These are phyloP conservation scores for Kappamyces sp. DNA, from an alignment of 192 early-diverging fungal species.

Conservation along the genomic window DNA sequence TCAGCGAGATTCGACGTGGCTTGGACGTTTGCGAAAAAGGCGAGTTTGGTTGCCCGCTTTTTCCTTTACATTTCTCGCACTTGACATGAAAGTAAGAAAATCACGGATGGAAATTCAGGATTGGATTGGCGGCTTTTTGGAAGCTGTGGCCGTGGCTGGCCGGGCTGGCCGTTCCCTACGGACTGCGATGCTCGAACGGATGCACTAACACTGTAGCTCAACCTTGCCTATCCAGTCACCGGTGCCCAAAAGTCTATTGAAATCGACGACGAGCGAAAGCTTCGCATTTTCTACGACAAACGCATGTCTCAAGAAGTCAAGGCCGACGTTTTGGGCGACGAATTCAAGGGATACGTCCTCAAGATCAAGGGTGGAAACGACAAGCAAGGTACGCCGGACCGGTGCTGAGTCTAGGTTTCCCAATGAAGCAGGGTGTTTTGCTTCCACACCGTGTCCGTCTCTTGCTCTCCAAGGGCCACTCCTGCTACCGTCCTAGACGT, in stretches of 20 bases:
- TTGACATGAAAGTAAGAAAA: too few relatives aligned
- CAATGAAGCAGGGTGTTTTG: constrained; percentile 99
- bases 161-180: too few relatives aligned
- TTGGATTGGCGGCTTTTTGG: too few relatives aligned
- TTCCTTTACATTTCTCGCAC: too few relatives aligned
- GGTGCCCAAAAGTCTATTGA: constrained; percentile 98
- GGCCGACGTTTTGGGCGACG: constrained; percentile 93
- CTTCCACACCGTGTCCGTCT: constrained; percentile 51
- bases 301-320: constrained; percentile 93
- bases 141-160: too few relatives aligned
- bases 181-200: too few relatives aligned
- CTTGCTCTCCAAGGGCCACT: constrained; percentile 83
- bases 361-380: constrained; percentile 99
- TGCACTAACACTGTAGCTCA: constrained; percentile 60
- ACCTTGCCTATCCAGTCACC: constrained; percentile 97
- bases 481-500: constrained; percentile 96
- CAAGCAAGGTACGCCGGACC: constrained; percentile 74
- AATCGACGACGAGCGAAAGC: constrained; percentile 92
- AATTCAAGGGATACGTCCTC: constrained; percentile 99
- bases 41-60: too few relatives aligned
- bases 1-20: too few relatives aligned
- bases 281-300: constrained; percentile 98
- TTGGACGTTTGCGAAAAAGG: too few relatives aligned
- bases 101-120: too few relatives aligned
- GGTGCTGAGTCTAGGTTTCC: constrained; percentile 61